These are phyloP conservation scores for Allomyces javanicus DNA, from an alignment of 192 early-diverging fungal species.

Conservation along the genomic window DNA sequence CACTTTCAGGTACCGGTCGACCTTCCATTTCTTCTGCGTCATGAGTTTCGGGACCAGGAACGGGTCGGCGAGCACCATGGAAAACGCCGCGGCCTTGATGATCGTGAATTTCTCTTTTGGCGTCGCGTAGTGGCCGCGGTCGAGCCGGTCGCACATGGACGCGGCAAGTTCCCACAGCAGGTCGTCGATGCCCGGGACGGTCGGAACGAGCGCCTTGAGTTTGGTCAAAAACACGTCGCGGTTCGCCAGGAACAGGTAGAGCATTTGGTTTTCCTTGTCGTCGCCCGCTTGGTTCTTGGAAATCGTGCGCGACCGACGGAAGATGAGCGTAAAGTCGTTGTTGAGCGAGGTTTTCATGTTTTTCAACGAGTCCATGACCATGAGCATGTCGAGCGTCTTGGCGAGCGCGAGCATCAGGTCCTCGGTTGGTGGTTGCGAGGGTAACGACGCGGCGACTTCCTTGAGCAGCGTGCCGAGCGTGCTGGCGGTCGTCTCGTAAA, in stretches of 20 bases:
- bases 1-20: not conserved
- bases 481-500: slow-evolving; percentile 12
- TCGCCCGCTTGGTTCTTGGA: not conserved
- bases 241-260: not conserved
- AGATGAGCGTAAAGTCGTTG: slow-evolving; percentile 19
- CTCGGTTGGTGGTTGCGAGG: not conserved
- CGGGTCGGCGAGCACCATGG: not conserved
- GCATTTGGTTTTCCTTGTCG: not conserved
- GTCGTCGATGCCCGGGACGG: not conserved
- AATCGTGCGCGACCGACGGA: not conserved
- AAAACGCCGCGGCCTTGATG: not conserved
- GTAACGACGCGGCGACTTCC: not conserved
- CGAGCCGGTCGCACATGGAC: not conserved
- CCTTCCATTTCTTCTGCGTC: not conserved
- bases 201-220: not conserved
- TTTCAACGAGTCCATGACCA: slow-evolving; percentile 28
- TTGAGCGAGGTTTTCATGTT: slow-evolving; percentile 29
- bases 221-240: not conserved
- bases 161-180: not conserved
- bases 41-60: not conserved
- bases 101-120: not conserved
- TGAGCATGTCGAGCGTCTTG: slow-evolving; percentile 17
- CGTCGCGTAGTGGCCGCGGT: not conserved
- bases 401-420: slow-evolving; percentile 17
- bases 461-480: slow-evolving; percentile 15